These are phyloP conservation scores for Protomyces inundatus DNA, from an alignment of 1,139 yeast genomes.

Conservation along the genomic window DNA sequence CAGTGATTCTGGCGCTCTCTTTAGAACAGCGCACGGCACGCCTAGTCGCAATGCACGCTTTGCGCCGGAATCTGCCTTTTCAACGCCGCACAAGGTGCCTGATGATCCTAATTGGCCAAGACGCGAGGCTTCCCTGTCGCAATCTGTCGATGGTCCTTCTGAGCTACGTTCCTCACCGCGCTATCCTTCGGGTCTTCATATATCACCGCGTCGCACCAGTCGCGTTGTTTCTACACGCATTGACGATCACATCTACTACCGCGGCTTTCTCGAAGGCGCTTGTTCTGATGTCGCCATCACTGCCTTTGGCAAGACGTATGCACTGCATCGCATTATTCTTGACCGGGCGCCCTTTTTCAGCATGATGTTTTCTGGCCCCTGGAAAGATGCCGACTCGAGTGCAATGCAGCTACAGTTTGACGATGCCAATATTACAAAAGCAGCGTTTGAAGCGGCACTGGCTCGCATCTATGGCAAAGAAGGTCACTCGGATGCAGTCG, in stretches of 20 bases:
- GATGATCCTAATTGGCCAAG: constrained; percentile 22
- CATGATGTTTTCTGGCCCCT: constrained; percentile 44
- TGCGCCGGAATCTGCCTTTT: constrained; percentile 12
- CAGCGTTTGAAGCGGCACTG: constrained; percentile 47
- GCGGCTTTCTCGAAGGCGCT: constrained; percentile 39
- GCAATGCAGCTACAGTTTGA: constrained; percentile 42
- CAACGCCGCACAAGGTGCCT: constrained; percentile 21
- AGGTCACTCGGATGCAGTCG: constrained; percentile 39
- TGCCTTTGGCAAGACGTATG: constrained; percentile 46
- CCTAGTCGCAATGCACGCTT: background rate
- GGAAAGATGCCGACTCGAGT: constrained; percentile 40
- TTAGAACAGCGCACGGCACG: background rate
- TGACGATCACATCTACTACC: constrained; percentile 28
- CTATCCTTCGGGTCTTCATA: background rate
- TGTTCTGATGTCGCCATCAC: constrained; percentile 48
- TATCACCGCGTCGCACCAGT: constrained; percentile 8
- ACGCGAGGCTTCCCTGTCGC: constrained; percentile 4
- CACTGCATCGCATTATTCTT: constrained; percentile 46
- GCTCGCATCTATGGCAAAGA: constrained; percentile 46
- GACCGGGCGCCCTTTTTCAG: constrained; percentile 48
- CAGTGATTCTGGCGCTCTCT: background rate
- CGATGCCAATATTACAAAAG: constrained; percentile 43
- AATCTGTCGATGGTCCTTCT: background rate
- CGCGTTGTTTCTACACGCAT: constrained; percentile 10
- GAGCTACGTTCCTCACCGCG: constrained; percentile 1